These are phyloP conservation scores for Bryum argenteum DNA, from an alignment of 225 moss, liverwort and hornwort species.

Conservation along the genomic window DNA sequence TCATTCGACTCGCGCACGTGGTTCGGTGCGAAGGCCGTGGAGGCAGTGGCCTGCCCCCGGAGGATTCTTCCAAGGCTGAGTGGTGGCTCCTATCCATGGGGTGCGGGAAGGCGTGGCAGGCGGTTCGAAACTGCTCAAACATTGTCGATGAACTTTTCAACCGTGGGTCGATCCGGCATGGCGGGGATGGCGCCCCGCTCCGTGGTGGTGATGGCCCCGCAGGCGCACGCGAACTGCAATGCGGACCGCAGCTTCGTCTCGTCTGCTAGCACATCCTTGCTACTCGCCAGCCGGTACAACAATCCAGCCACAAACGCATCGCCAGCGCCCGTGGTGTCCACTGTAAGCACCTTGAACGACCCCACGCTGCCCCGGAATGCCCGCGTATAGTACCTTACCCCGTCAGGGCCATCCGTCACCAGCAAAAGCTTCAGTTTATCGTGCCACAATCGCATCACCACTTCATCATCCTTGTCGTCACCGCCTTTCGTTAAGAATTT, in stretches of 20 bases:
- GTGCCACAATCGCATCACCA: conserved; percentile 67
- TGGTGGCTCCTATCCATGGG: no score
- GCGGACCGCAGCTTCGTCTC: conserved; percentile 28
- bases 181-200: conserved; percentile 60
- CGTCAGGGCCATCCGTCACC: conserved; percentile 78
- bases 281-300: conserved; percentile 27
- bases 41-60: no score
- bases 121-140: background rate
- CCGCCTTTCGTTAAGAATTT: conserved; percentile 60
- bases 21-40: no score
- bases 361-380: conserved; percentile 30
- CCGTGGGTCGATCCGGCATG: conserved; percentile 33
- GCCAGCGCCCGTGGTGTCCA: conserved; percentile 58
- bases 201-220: conserved; percentile 59
- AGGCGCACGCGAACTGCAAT: conserved; percentile 50
- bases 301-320: conserved; percentile 56
- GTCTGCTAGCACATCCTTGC: conserved; percentile 22
- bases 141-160: conserved; percentile 25
- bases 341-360: conserved; percentile 57
- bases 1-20: background rate
- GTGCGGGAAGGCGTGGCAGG: background rate
- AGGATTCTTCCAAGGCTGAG: no score
- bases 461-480: conserved; percentile 51
- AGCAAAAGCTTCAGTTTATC: conserved; percentile 65
- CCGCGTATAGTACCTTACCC: conserved; percentile 69